Evolutionary conservation across 441 rosid species (phyloP).

Genomic region (Jatropha podagrica): DNA sequence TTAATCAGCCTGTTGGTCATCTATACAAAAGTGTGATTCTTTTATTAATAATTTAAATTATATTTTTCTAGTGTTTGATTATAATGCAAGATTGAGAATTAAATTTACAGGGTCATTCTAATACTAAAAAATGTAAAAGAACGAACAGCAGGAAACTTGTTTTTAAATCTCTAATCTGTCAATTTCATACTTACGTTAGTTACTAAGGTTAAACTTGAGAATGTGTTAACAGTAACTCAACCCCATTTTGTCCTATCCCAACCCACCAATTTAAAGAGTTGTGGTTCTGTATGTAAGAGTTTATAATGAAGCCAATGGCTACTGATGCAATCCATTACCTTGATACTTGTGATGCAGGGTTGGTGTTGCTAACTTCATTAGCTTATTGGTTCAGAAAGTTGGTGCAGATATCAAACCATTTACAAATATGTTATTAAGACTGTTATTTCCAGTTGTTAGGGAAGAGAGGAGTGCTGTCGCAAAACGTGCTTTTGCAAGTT

Average conservation of each 20-base stretch:
- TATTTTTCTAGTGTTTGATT: no score
- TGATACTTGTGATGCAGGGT: slow-evolving; percentile 53
- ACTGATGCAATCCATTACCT: slow-evolving; percentile 8
- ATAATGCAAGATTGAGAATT: no score
- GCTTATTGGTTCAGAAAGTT: slow-evolving; percentile 80
- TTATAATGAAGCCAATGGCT: slow-evolving; percentile 5
- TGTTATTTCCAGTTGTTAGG: slow-evolving; percentile 77
- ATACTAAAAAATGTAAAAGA: no score
- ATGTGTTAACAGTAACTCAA: background rate
- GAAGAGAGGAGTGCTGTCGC: slow-evolving; percentile 84
- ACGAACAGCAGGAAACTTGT: background rate
- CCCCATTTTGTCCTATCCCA: background rate
- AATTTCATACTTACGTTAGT: no score
- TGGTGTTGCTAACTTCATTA: slow-evolving; percentile 91
- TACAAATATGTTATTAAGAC: slow-evolving; percentile 64
- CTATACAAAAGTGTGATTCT: no score
- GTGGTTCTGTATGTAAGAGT: background rate
- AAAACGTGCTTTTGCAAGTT: slow-evolving; percentile 91
- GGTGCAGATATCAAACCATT: slow-evolving; percentile 77
- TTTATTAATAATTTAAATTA: no score
- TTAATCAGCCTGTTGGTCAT: background rate
- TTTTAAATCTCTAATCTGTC: no score
- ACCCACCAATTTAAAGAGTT: background rate
- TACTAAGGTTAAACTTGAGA: background rate
- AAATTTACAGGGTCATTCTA: no score